Base-by-base conservation (phyloP, 805 yeast genomes). In the Cyberlindnera misumaiensis region DNA sequence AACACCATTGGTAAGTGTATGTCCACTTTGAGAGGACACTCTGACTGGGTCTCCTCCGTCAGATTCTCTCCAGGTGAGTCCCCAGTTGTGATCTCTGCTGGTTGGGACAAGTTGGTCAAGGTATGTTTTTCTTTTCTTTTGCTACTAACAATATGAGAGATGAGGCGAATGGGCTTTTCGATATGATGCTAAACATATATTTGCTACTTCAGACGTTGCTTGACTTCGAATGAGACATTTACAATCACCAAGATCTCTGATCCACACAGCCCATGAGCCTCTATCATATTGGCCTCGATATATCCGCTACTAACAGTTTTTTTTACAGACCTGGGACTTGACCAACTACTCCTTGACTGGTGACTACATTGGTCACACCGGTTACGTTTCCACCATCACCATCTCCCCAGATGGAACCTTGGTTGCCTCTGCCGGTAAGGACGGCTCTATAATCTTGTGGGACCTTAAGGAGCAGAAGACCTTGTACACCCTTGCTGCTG, bases 341-440 rank as follows among this genome's bases (percentile, higher is more conserved):
- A 67, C 72, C 64, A 80, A 80, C 68, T 82, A 80, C 80, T 69
- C 77, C 62, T 77, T 87, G 64, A 80, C 82, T 67, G 95, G 97
- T 66, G 97, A 93, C 75, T 85, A 84, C 80, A 77, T 87, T 63
- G 99, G 98, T 68, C 99, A 93, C 95, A 87, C 93, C 71, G 96
- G 96, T 75, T 89, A 89, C 93, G 83, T 93, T 61, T 85, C 95
- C 66, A 74, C 94, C 67, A 80, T 93, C 76, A 87, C 96, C 65
- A 82, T 93, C 68, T 88, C 99, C 54, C 99, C 99, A 75, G 99
- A 93, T 76, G 98, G 97, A 77, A 83, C 98, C 55, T 77, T 93
- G 65, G 85, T 94, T 73, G 97, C 99, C 58, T 89, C 98, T 57
- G 97, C 96, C 72, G 98, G 98, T 72, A 93, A 93, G 81, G 98